These are phyloP conservation scores for Termitomyces sp. DNA, from an alignment of 768 basidiomycete species.

Conservation along the genomic window DNA sequence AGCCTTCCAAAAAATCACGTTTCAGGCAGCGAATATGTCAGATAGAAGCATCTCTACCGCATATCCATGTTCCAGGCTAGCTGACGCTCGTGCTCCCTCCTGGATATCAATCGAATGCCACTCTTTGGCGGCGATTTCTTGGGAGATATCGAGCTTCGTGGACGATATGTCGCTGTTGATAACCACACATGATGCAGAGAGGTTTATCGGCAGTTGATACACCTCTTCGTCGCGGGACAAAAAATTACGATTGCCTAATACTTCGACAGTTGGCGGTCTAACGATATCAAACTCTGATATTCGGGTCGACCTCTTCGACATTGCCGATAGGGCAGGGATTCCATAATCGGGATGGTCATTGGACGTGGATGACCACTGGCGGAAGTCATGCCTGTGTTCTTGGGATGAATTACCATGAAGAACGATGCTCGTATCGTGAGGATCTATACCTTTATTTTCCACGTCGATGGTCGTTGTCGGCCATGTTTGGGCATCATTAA, in stretches of 20 bases:
- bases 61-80: not conserved
- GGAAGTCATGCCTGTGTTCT: not conserved
- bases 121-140: not conserved
- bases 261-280: conserved; percentile 19
- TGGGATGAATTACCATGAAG: not conserved
- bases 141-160: not conserved
- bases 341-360: not conserved
- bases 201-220: not conserved
- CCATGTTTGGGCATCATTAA: not conserved
- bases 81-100: not conserved
- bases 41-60: not conserved
- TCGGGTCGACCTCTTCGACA: conserved; percentile 27
- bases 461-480: too few species aligned
- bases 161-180: not conserved
- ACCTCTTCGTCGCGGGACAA: too few species aligned
- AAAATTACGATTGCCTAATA: not conserved
- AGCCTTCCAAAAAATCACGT: not conserved
- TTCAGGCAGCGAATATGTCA: not conserved
- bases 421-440: too few species aligned
- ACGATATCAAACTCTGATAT: conserved; percentile 34
- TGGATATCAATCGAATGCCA: too few species aligned
- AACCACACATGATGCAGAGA: not conserved
- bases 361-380: not conserved
- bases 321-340: conserved; percentile 18
- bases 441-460: too few species aligned